Percentiles rank a stretch among this genome's conserved stretches.
These are phyloP conservation scores for Diversispora epigaea DNA, from an alignment of 192 early-diverging fungal genomes.

Conservation along the genomic window DNA sequence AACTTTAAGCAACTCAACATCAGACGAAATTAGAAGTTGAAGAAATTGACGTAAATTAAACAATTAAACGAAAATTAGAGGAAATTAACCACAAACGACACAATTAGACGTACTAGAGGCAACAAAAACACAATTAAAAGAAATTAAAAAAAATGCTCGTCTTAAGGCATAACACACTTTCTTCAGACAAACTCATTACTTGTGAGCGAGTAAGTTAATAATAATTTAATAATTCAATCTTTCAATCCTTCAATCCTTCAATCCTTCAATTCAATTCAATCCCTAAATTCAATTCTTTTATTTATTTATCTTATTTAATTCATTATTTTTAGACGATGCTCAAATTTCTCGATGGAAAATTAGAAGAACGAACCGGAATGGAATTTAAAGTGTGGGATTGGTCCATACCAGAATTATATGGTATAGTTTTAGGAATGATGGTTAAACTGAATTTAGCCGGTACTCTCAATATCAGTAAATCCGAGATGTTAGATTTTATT, in stretches of 20 bases:
- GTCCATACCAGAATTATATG: constrained; percentile 75
- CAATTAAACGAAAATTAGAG: too few species aligned
- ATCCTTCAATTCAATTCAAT: background rate
- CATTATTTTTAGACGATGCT: constrained; percentile 46
- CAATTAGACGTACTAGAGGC: too few species aligned
- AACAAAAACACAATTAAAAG: background rate
- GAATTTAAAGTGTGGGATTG: constrained; percentile 66
- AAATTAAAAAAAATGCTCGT: constrained; percentile 43
- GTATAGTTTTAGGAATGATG: constrained; percentile 80
- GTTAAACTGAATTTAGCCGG: constrained; percentile 61
- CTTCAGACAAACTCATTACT: constrained; percentile 55
- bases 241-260: background rate
- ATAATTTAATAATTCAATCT: background rate
- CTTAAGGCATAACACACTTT: constrained; percentile 49
- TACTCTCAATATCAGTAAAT: constrained; percentile 56
- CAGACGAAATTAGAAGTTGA: too few species aligned
- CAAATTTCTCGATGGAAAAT: constrained; percentile 47
- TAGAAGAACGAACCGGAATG: constrained; percentile 39
- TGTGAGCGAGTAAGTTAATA: constrained; percentile 53
- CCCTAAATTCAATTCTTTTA: background rate
- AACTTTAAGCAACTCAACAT: too few species aligned
- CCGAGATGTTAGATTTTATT: constrained; percentile 79
- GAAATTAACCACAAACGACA: too few species aligned
- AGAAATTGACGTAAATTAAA: too few species aligned
- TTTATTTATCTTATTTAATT: background rate